Evolutionary conservation across 305 asterid genomes (phyloP).

Genomic region (Ajuga reptans): DNA sequence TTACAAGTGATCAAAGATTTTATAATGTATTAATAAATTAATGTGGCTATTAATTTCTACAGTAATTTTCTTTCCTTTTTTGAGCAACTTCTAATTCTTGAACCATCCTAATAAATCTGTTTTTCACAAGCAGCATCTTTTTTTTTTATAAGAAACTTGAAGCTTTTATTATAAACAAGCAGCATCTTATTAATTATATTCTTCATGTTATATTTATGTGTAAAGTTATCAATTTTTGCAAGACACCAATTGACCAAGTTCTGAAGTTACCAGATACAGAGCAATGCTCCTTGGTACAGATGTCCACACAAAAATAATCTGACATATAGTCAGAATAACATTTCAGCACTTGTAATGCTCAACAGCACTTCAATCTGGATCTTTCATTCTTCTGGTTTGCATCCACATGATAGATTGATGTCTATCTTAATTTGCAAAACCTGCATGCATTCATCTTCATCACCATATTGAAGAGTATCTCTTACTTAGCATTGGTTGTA

Average conservation of each 20-base stretch:
- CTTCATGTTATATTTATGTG: neutral
- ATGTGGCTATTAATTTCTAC: neutral
- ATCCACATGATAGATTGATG: conserved; percentile 56
- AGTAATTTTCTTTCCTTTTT: neutral
- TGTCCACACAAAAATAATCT: conserved; percentile 45
- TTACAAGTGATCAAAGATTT: conserved; percentile 6
- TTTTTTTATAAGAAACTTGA: no score
- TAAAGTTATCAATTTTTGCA: conserved; percentile 33
- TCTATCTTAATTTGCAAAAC: conserved; percentile 62
- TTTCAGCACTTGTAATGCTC: conserved; percentile 63
- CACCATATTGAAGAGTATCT: conserved; percentile 47
- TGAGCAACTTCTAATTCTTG: conserved; percentile 1
- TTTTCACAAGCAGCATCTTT: conserved; percentile 20
- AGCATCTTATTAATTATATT: conserved; percentile 23
- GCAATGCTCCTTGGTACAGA: conserved; percentile 60
- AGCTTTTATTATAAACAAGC: no score
- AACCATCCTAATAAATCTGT: conserved; percentile 7
- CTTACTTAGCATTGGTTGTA: conserved; percentile 32
- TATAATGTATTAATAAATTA: neutral
- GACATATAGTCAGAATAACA: conserved; percentile 47
- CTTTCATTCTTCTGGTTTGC: conserved; percentile 65
- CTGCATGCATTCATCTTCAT: conserved; percentile 79
- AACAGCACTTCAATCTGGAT: conserved; percentile 59
- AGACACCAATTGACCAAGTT: conserved; percentile 66
- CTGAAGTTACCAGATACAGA: conserved; percentile 69